Percentiles rank a stretch among this genome's conserved stretches.
Conservation (phyloP, 306 rosid species). For the Arachis stenosperma region DNA sequence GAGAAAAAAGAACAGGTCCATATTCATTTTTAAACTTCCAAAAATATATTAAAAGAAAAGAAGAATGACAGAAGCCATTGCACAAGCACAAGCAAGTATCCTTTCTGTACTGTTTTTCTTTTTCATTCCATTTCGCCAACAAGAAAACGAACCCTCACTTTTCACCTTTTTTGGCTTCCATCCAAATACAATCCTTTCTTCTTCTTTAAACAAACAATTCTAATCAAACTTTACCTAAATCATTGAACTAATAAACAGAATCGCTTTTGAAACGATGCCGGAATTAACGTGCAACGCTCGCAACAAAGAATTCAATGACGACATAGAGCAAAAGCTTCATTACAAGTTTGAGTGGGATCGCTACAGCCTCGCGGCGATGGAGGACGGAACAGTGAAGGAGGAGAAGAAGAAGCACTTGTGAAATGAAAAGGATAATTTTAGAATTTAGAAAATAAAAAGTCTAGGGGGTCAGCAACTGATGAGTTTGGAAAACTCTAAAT, state of each 20-base stretch:
- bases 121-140: conserved; percentile 40
- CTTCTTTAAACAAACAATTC: neutral
- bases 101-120: neutral
- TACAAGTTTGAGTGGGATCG: conserved; percentile 99
- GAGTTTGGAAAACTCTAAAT: too few species aligned
- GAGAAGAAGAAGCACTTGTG: too few species aligned
- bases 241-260: neutral
- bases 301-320: conserved; percentile 75
- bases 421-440: too few species aligned
- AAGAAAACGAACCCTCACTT: conserved; percentile 35
- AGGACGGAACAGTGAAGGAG: too few species aligned
- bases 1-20: neutral
- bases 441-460: too few species aligned
- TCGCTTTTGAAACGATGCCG: conserved; percentile 50
- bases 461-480: too few species aligned
- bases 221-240: neutral
- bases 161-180: too few species aligned
- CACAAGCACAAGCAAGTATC: conserved; percentile 23
- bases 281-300: conserved; percentile 82
- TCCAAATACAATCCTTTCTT: too few species aligned
- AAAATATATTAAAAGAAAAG: too few species aligned
- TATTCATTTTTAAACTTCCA: too few species aligned
- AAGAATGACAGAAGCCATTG: conserved; percentile 8
- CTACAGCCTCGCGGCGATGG: conserved; percentile 59
- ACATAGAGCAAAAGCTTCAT: conserved; percentile 72